Conservation (phyloP, 2,329 filamentous ascomycete genomes). For the Clonostachys byssicola region DNA sequence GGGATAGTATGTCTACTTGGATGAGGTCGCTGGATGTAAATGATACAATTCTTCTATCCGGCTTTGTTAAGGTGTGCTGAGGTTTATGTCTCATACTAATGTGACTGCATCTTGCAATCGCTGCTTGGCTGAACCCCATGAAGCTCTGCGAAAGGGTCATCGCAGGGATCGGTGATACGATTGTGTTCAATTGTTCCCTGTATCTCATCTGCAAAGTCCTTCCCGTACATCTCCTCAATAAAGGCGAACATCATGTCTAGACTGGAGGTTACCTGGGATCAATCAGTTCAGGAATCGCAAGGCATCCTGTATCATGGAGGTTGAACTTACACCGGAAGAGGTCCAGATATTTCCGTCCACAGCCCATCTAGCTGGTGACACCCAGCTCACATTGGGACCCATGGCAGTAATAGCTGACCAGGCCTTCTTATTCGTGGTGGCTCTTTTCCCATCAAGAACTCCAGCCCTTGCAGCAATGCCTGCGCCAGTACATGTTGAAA, state of each 20-base stretch:
- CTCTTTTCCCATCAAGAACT: conserved; percentile 51
- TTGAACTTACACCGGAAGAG: conserved; percentile 49
- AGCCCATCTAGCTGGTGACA: conserved; percentile 50
- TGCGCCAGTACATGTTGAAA: conserved; percentile 63
- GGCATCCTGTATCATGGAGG: too few species aligned
- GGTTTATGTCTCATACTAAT: too few species aligned
- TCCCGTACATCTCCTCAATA: conserved; percentile 47
- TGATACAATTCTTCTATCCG: too few species aligned
- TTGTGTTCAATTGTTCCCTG: conserved; percentile 4
- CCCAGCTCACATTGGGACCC: conserved; percentile 47
- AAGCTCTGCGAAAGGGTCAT: conserved; percentile 7
- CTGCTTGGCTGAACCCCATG: too few species aligned
- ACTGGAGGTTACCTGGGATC: conserved; percentile 20
- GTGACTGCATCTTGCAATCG: too few species aligned
- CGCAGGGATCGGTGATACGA: conserved; percentile 2
- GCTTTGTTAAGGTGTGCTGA: too few species aligned
- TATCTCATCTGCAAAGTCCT: conserved; percentile 17
- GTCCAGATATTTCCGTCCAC: conserved; percentile 55
- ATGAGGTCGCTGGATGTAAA: too few species aligned
- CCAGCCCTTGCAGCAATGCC: conserved; percentile 52
- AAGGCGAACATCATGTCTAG: conserved; percentile 59
- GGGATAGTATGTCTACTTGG: too few species aligned
- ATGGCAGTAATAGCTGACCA: conserved; percentile 35
- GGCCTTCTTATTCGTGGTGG: conserved; percentile 64
- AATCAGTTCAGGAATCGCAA: too few species aligned